Conservation (phyloP, 140 eudicot genomes). For the Senecio squalidus region DNA sequence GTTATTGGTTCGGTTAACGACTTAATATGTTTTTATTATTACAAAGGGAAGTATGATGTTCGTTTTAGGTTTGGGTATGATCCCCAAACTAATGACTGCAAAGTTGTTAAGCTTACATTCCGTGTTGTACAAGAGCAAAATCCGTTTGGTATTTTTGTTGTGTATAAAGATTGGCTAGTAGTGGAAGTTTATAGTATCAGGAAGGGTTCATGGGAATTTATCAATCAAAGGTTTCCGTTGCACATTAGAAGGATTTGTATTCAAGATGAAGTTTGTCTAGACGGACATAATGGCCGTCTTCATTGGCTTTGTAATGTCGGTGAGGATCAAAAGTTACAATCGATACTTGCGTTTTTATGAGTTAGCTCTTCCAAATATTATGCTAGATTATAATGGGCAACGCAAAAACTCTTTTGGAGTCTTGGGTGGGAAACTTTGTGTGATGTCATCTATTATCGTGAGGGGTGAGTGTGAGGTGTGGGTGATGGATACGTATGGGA, state of each 20-base stretch:
- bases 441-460: neutral
- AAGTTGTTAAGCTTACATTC: too few relatives aligned
- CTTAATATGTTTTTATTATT: constrained; percentile 6
- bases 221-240: neutral
- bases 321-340: neutral
- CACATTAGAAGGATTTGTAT: neutral
- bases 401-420: neutral
- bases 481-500: neutral
- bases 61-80: constrained; percentile 4
- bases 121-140: neutral
- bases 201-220: neutral
- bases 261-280: neutral
- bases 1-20: constrained; percentile 6
- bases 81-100: constrained; percentile 10
- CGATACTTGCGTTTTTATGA: neutral
- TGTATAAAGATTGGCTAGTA: neutral
- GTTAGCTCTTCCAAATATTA: neutral
- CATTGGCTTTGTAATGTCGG: neutral
- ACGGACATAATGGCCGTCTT: constrained; percentile 7
- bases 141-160: neutral
- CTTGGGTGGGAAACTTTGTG: neutral
- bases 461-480: neutral
- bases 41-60: neutral
- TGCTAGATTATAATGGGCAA: neutral
- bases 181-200: constrained; percentile 15